phyloP scores from a whole-genome alignment of 2,329 filamentous ascomycete genomes.

The Sporothrix schenckii region DNA sequence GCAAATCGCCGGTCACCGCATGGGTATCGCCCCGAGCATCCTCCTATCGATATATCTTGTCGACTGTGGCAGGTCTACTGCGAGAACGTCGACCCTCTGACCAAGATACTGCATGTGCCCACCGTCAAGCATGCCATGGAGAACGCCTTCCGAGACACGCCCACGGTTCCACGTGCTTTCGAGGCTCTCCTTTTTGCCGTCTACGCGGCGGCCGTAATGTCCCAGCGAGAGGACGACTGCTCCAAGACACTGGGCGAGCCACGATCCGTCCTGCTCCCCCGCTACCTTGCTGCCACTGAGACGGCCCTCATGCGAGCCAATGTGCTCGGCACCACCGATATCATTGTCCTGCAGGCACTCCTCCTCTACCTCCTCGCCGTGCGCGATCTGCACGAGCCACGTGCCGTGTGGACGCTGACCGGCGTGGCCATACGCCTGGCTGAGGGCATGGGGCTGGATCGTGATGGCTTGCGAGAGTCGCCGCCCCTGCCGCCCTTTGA shows the following conservation, averaged over 20 bases:
- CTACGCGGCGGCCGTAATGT: slow-evolving; percentile 38
- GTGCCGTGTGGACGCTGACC: slow-evolving; percentile 37
- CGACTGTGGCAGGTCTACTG: slow-evolving; percentile 42
- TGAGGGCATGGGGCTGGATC: slow-evolving; percentile 6
- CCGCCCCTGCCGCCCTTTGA: slow-evolving; percentile 53
- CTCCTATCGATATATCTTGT: slow-evolving; percentile 38
- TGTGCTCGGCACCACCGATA: slow-evolving; percentile 38
- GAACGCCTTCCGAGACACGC: slow-evolving; percentile 39
- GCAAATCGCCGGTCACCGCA: background rate
- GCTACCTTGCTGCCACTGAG: slow-evolving; percentile 38
- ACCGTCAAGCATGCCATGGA: slow-evolving; percentile 41
- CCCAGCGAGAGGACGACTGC: slow-evolving; percentile 32
- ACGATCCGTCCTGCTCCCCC: slow-evolving; percentile 32
- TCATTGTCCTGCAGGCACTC: slow-evolving; percentile 41
- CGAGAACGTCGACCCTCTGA: slow-evolving; percentile 41
- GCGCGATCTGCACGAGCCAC: slow-evolving; percentile 37
- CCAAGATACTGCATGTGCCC: slow-evolving; percentile 43
- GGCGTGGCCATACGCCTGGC: slow-evolving; percentile 36
- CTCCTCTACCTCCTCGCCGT: slow-evolving; percentile 40
- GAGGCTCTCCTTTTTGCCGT: slow-evolving; percentile 40
- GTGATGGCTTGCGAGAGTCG: background rate
- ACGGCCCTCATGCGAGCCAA: slow-evolving; percentile 38
- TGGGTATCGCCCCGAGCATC: background rate
- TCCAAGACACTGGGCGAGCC: background rate
- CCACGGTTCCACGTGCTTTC: slow-evolving; percentile 31